Evolutionary conservation across 805 yeast species (phyloP).

Genomic region (Ogataea zsoltii): DNA sequence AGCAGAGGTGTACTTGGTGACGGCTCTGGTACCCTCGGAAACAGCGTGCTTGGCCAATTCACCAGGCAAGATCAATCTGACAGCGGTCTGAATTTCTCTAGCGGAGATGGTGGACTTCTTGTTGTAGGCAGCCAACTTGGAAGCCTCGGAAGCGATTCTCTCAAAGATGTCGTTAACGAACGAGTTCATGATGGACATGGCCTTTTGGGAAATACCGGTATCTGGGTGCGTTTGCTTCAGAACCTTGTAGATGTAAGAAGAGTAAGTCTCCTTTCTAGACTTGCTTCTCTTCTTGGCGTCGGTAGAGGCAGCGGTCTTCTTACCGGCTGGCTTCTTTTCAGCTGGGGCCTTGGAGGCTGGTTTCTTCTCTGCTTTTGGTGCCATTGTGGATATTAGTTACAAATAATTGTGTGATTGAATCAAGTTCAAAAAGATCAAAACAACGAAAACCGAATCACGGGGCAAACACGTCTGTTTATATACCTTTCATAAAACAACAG

Average conservation of each 20-base stretch:
- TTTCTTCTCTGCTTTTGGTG: constrained; percentile 62
- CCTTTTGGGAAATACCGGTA: constrained; percentile 98
- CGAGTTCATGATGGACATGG: constrained; percentile 98
- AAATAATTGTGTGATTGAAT: neutral
- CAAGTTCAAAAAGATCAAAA: neutral
- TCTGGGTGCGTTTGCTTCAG: constrained; percentile 99
- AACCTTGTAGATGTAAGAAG: constrained; percentile 97
- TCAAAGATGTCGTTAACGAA: constrained; percentile 97
- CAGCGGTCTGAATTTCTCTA: constrained; percentile 97
- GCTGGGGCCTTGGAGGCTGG: constrained; percentile 97
- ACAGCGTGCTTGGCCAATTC: constrained; percentile 98
- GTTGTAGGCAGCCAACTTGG: constrained; percentile 98
- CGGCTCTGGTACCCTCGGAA: constrained; percentile 97
- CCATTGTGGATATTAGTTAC: constrained; percentile 46
- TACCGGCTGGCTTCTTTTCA: constrained; percentile 90
- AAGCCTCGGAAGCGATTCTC: constrained; percentile 97
- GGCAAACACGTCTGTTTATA: constrained; percentile 20
- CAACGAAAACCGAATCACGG: neutral
- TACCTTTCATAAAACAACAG: constrained; percentile 11
- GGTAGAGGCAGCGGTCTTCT: constrained; percentile 81
- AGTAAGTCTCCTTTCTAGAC: constrained; percentile 97
- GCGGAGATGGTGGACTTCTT: constrained; percentile 97
- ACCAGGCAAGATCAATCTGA: constrained; percentile 95
- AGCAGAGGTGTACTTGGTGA: constrained; percentile 86
- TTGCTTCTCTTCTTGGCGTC: constrained; percentile 90